These are phyloP conservation scores for Iris pallida DNA, from an alignment of 116 monocot species.

Conservation along the genomic window DNA sequence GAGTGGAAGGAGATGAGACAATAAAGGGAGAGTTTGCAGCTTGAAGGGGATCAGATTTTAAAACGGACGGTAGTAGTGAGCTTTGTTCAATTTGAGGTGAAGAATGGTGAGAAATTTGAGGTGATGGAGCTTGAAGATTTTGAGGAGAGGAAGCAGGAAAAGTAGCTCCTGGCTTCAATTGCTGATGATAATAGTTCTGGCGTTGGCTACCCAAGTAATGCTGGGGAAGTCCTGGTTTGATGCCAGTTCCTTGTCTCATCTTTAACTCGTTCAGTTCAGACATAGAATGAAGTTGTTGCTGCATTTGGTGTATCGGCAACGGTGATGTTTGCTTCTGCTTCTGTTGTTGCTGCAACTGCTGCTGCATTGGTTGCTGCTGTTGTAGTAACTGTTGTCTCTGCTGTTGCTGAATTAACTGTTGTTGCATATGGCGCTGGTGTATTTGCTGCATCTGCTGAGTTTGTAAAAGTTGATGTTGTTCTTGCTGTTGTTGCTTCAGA, in stretches of 20 bases:
- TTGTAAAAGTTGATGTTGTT: slow-evolving; percentile 28
- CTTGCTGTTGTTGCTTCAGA: slow-evolving; percentile 23
- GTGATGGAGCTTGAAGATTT: slow-evolving; percentile 61
- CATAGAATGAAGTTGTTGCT: slow-evolving; percentile 45
- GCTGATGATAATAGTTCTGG: slow-evolving; percentile 48
- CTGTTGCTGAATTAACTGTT: slow-evolving; percentile 34
- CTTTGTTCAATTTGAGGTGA: slow-evolving; percentile 88
- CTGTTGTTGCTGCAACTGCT: slow-evolving; percentile 27
- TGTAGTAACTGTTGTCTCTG: slow-evolving; percentile 27
- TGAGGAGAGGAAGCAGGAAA: slow-evolving; percentile 67
- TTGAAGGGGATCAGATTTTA: slow-evolving; percentile 68
- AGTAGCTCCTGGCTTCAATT: slow-evolving; percentile 30
- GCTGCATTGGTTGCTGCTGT: slow-evolving; percentile 31
- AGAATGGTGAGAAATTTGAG: slow-evolving; percentile 82
- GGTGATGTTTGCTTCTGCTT: slow-evolving; percentile 49
- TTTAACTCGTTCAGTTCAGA: slow-evolving; percentile 61
- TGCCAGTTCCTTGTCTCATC: slow-evolving; percentile 31
- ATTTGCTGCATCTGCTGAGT: slow-evolving; percentile 36
- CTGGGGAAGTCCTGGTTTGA: slow-evolving; percentile 52
- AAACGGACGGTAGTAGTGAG: slow-evolving; percentile 32
- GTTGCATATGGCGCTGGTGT: slow-evolving; percentile 32
- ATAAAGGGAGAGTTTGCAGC: slow-evolving; percentile 60
- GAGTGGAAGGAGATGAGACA: slow-evolving; percentile 72
- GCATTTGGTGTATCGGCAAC: slow-evolving; percentile 33
- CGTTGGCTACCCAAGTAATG: slow-evolving; percentile 35